phyloP scores from a whole-genome alignment of 495 filamentous ascomycete species.

The Penicillium daleae region DNA sequence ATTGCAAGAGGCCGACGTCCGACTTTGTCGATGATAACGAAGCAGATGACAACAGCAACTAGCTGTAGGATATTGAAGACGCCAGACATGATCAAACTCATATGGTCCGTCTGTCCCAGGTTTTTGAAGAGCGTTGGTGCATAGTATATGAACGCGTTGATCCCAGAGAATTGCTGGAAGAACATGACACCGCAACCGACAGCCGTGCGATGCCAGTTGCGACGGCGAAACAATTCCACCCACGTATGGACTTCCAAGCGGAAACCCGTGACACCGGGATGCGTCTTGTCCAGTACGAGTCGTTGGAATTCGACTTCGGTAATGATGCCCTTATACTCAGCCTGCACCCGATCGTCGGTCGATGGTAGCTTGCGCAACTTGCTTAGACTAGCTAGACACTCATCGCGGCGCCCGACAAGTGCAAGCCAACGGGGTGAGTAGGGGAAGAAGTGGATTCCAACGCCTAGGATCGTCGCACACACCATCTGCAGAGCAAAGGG shows the following conservation, averaged over 20 bases:
- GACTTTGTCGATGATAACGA: constrained; percentile 2
- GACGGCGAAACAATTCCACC: constrained; percentile 5
- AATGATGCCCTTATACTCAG: constrained; percentile 47
- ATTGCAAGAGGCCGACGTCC: constrained; percentile 2
- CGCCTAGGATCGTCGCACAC: constrained; percentile 66
- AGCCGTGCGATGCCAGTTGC: constrained; percentile 7
- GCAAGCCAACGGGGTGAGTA: constrained; percentile 78
- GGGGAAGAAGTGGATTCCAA: constrained; percentile 72
- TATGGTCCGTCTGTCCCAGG: background rate
- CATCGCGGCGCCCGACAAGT: constrained; percentile 71
- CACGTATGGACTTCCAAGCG: constrained; percentile 6
- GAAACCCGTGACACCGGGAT: constrained; percentile 1
- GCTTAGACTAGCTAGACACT: constrained; percentile 65
- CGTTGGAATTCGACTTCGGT: constrained; percentile 33
- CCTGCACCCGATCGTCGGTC: constrained; percentile 45
- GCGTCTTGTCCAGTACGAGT: constrained; percentile 2
- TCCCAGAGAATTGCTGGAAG: constrained; percentile 12
- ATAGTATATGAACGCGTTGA: constrained; percentile 14
- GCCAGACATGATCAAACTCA: constrained; percentile 5
- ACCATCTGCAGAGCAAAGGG: constrained; percentile 76
- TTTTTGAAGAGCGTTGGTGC: constrained; percentile 6
- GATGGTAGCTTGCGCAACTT: constrained; percentile 64
- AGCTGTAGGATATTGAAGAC: constrained; percentile 4
- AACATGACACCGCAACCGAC: constrained; percentile 9
- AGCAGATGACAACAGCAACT: background rate